Conservation (phyloP, 176 grass and related monocot species). For the Poa pratensis region DNA sequence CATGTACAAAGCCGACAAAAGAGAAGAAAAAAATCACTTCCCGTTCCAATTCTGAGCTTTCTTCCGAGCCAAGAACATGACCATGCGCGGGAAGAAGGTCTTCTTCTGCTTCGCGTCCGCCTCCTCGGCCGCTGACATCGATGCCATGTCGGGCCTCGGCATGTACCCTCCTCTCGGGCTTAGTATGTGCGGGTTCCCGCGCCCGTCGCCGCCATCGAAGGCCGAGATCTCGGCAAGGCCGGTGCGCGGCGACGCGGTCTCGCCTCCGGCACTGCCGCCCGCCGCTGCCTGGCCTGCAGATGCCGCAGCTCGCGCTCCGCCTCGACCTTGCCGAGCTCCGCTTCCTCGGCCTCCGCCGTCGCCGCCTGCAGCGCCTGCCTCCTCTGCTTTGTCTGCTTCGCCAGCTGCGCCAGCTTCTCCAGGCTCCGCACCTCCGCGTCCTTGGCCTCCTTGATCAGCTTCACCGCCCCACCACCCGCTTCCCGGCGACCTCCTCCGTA, state of each 20-base stretch:
- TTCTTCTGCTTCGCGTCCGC: constrained; percentile 40
- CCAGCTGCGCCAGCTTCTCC: constrained; percentile 41
- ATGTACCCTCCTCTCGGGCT: constrained; percentile 61
- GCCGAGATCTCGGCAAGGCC: constrained; percentile 60
- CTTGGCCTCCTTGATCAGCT: constrained; percentile 63
- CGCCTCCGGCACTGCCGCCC: not conserved
- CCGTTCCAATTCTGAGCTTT: constrained; percentile 60
- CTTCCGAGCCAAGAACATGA: constrained; percentile 74
- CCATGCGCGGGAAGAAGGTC: constrained; percentile 64
- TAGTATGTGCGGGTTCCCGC: constrained; percentile 43
- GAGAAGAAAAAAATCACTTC: not conserved
- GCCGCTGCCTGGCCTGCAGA: constrained; percentile 53
- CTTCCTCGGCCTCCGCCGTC: constrained; percentile 56
- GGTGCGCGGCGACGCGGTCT: constrained; percentile 8
- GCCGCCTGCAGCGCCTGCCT: constrained; percentile 53
- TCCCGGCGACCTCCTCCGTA: constrained; percentile 55
- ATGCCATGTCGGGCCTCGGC: constrained; percentile 28
- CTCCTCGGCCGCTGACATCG: not conserved
- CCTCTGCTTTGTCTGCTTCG: constrained; percentile 45
- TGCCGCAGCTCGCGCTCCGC: constrained; percentile 64
- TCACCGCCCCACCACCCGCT: constrained; percentile 56
- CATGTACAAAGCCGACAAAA: not conserved
- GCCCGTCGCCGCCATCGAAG: constrained; percentile 26
- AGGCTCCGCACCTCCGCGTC: constrained; percentile 61
- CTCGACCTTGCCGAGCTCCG: constrained; percentile 41